Evolutionary conservation across 345 rosid species (phyloP).

Genomic region (Cardiospermum halicacabum): DNA sequence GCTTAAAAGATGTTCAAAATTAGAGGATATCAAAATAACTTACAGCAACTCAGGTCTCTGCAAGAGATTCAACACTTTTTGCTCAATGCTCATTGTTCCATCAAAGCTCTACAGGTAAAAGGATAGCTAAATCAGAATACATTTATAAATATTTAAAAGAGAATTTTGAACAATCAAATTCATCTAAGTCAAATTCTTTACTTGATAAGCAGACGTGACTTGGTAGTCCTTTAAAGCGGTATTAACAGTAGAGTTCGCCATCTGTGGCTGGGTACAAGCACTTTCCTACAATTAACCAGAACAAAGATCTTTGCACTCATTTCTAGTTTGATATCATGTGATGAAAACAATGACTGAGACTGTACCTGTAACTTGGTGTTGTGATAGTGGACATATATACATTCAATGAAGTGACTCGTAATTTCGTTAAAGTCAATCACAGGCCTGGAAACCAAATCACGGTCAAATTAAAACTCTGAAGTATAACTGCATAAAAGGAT

Average conservation of each 20-base stretch:
- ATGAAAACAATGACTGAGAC: constrained; percentile 11
- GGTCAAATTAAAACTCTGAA: constrained; percentile 10
- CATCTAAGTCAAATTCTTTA: constrained; percentile 18
- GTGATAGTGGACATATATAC: constrained; percentile 76
- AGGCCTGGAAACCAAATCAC: constrained; percentile 55
- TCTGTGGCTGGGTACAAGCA: constrained; percentile 40
- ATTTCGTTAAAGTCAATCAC: constrained; percentile 82
- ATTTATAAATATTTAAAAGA: not conserved
- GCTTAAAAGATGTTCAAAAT: not conserved
- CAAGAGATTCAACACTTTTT: constrained; percentile 50
- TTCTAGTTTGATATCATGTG: not conserved
- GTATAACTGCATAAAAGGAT: not conserved
- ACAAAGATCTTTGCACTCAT: constrained; percentile 4
- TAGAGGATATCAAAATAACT: constrained; percentile 33
- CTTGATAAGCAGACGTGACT: constrained; percentile 52
- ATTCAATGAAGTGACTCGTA: constrained; percentile 76
- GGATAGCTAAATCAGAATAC: constrained; percentile 31
- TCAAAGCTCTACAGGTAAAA: constrained; percentile 36
- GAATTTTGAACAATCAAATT: not conserved
- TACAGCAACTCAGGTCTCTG: constrained; percentile 60
- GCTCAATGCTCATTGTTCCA: constrained; percentile 32
- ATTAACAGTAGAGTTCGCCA: constrained; percentile 42
- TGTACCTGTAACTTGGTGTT: constrained; percentile 76
- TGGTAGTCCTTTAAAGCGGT: constrained; percentile 43
- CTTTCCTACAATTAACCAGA: constrained; percentile 39